phyloP scores from a whole-genome alignment of 2,329 filamentous ascomycete genomes.

The Penicillium brevicompactum region DNA sequence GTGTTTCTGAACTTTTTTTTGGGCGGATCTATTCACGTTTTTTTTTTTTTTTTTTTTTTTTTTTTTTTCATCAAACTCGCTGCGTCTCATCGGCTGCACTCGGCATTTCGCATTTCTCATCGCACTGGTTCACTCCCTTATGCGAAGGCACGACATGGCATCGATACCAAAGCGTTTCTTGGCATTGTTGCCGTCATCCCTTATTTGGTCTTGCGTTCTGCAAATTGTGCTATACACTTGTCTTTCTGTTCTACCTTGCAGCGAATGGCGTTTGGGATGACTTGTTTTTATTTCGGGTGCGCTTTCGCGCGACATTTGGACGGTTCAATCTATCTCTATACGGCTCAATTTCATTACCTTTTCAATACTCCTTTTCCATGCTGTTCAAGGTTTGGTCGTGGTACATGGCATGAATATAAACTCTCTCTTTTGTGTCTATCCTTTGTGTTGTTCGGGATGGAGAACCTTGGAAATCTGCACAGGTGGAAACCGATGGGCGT shows the following conservation, averaged over 20 bases:
- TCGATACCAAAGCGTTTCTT: background rate
- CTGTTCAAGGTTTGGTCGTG: background rate
- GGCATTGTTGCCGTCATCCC: background rate
- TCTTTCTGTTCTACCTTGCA: constrained; percentile 18
- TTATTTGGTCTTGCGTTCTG: background rate
- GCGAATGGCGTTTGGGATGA: constrained; percentile 26
- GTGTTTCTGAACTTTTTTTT: constrained; percentile 24
- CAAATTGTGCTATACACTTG: constrained; percentile 20
- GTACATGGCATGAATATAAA: background rate
- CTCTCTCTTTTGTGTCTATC: background rate
- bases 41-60: constrained; percentile 12
- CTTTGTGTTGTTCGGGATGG: background rate
- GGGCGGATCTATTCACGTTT: constrained; percentile 10
- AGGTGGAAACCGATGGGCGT: no score
- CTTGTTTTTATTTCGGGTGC: constrained; percentile 6
- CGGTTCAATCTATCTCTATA: background rate
- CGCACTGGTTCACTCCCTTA: constrained; percentile 6
- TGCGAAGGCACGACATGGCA: constrained; percentile 2
- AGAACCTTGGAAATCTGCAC: no score
- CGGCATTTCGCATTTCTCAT: constrained; percentile 24
- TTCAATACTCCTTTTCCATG: background rate
- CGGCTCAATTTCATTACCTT: constrained; percentile 1
- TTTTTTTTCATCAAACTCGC: constrained; percentile 1
- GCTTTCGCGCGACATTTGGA: constrained; percentile 2
- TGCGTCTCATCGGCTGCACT: constrained; percentile 8